These are phyloP conservation scores for Nannizziopsis arthrosporioides DNA, from an alignment of 2,329 filamentous ascomycete genomes.

Conservation along the genomic window DNA sequence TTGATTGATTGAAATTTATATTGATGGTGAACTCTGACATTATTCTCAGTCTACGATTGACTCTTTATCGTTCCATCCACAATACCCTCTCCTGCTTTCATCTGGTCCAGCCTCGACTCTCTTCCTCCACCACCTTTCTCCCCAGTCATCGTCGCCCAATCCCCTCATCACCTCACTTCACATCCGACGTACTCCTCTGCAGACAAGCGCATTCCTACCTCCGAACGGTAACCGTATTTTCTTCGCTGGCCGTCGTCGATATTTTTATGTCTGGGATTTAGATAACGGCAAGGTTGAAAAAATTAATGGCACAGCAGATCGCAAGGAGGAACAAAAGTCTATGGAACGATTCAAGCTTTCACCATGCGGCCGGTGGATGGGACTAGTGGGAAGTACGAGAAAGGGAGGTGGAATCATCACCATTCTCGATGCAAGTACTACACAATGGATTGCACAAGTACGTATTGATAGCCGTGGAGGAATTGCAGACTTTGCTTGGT, in stretches of 20 bases:
- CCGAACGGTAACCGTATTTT: constrained; percentile 67
- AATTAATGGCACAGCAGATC: constrained; percentile 59
- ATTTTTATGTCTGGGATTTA: constrained; percentile 92
- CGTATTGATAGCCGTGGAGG: constrained; percentile 71
- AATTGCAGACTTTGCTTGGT: constrained; percentile 87
- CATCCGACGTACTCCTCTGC: constrained; percentile 69
- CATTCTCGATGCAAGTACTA: constrained; percentile 63
- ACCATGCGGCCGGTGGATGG: constrained; percentile 77
- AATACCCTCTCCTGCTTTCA: constrained; percentile 77
- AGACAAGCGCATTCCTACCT: constrained; percentile 67
- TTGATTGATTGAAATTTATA: not conserved
- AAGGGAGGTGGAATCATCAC: constrained; percentile 87
- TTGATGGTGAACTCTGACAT: not conserved
- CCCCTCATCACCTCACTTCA: constrained; percentile 84
- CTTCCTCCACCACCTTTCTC: constrained; percentile 78
- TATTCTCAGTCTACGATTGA: constrained; percentile 53
- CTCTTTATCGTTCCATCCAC: constrained; percentile 79
- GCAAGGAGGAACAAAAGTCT: constrained; percentile 63
- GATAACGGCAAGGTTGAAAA: constrained; percentile 71
- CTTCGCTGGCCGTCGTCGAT: constrained; percentile 74
- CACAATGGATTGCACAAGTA: constrained; percentile 78
- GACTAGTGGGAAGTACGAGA: constrained; percentile 62
- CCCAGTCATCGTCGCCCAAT: constrained; percentile 65
- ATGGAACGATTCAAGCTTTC: constrained; percentile 88
- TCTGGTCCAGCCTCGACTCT: constrained; percentile 76